Evolutionary conservation across 345 rosid species (phyloP).

Genomic region (Boechera retrofracta): DNA sequence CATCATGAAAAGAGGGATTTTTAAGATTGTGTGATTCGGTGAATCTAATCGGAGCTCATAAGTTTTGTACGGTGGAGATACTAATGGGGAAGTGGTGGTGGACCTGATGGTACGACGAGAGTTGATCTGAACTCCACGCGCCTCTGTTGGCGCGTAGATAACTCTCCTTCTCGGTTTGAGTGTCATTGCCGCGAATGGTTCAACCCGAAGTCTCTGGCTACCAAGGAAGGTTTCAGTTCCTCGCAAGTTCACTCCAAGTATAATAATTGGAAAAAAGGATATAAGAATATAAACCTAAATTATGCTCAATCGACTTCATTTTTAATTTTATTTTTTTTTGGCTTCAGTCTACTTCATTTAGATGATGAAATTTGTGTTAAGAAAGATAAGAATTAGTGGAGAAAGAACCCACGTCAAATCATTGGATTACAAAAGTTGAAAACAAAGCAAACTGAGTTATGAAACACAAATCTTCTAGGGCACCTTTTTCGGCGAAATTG

Average conservation of each 20-base stretch:
- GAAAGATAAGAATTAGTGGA: slow-evolving; percentile 15
- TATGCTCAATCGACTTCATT: no score
- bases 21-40: slow-evolving; percentile 41
- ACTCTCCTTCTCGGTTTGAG: background rate
- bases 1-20: slow-evolving; percentile 5
- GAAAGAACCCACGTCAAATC: slow-evolving; percentile 27
- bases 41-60: slow-evolving; percentile 37
- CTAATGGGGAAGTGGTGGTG: slow-evolving; percentile 19
- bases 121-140: slow-evolving; percentile 26
- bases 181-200: background rate
- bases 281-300: no score
- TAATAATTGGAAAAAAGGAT: no score
- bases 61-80: slow-evolving; percentile 32
- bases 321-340: no score
- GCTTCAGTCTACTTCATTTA: background rate
- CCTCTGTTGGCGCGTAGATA: slow-evolving; percentile 20
- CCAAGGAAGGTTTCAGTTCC: background rate
- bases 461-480: slow-evolving; percentile 36
- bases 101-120: slow-evolving; percentile 31
- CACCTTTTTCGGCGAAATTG: slow-evolving; percentile 38
- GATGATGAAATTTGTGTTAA: background rate
- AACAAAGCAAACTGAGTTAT: slow-evolving; percentile 36
- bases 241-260: no score
- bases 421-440: slow-evolving; percentile 25
- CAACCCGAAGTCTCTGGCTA: background rate